Evolutionary conservation across 192 early-diverging fungal species (phyloP).

Genomic region (Rhizophagus sp.): DNA sequence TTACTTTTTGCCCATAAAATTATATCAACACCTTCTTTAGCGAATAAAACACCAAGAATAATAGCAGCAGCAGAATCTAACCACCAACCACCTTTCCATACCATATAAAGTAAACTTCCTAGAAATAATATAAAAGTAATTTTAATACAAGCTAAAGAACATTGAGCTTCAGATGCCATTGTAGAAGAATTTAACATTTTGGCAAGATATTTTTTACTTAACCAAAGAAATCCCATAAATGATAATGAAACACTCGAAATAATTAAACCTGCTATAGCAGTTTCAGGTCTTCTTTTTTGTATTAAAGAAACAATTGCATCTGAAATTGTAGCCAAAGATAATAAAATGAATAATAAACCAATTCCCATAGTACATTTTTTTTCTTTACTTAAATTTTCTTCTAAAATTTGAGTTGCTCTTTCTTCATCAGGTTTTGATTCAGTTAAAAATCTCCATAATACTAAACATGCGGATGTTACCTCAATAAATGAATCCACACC

Average conservation of each 20-base stretch:
- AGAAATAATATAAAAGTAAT: slow-evolving; percentile 8
- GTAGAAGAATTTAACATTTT: slow-evolving; percentile 15
- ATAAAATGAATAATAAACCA: slow-evolving; percentile 10
- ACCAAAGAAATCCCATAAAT: slow-evolving; percentile 17
- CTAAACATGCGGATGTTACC: slow-evolving; percentile 10
- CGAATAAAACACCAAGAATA: slow-evolving; percentile 9
- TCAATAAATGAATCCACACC: slow-evolving; percentile 11
- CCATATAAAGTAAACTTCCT: not conserved
- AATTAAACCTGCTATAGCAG: not conserved
- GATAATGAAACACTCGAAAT: slow-evolving; percentile 20
- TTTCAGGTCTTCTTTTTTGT: not conserved
- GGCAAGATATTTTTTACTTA: not conserved
- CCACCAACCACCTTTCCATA: slow-evolving; percentile 21
- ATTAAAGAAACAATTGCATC: slow-evolving; percentile 10
- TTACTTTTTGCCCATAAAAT: slow-evolving; percentile 19
- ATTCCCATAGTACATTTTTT: slow-evolving; percentile 13
- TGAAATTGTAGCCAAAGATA: slow-evolving; percentile 9
- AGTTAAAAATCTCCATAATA: slow-evolving; percentile 21
- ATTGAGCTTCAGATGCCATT: slow-evolving; percentile 16
- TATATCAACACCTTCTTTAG: slow-evolving; percentile 17
- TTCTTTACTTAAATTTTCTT: not conserved
- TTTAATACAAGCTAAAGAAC: slow-evolving; percentile 26
- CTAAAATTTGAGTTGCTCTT: not conserved
- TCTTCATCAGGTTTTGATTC: slow-evolving; percentile 6
- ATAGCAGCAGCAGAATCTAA: slow-evolving; percentile 18